These are phyloP conservation scores for Phytophthora hibernalis DNA, from an alignment of 352 stramenopile species.

Conservation along the genomic window DNA sequence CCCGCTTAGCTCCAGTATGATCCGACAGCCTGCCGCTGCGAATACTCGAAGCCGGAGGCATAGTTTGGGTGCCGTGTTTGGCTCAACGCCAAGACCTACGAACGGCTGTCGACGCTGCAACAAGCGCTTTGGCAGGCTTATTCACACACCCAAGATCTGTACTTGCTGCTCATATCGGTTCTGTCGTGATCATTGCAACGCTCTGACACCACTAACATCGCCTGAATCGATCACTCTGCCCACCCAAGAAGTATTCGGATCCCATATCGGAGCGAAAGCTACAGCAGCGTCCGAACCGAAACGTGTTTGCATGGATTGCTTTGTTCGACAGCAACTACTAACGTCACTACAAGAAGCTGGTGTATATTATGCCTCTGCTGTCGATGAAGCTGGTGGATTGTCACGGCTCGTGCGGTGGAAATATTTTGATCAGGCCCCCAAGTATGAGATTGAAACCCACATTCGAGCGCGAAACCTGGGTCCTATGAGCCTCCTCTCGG, in stretches of 20 bases:
- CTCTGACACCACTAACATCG: slow-evolving; percentile 27
- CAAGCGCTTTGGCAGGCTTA: slow-evolving; percentile 53
- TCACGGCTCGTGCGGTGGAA: slow-evolving; percentile 60
- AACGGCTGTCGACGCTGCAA: slow-evolving; percentile 50
- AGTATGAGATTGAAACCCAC: slow-evolving; percentile 48
- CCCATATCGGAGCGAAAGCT: slow-evolving; percentile 12
- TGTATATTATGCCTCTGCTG: slow-evolving; percentile 43
- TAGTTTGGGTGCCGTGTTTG: slow-evolving; percentile 28
- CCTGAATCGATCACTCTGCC: slow-evolving; percentile 23
- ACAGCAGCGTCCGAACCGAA: slow-evolving; percentile 10
- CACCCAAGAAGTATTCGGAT: slow-evolving; percentile 4
- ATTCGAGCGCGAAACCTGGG: slow-evolving; percentile 53
- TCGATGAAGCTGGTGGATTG: slow-evolving; percentile 59
- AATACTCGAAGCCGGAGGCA: slow-evolving; percentile 22
- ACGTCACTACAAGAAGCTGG: slow-evolving; percentile 45
- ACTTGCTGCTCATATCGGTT: slow-evolving; percentile 57
- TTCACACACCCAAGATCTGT: slow-evolving; percentile 56
- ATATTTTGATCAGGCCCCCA: slow-evolving; percentile 61
- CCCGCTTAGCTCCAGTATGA: slow-evolving; percentile 25
- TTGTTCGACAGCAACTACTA: slow-evolving; percentile 61
- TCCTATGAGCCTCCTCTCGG: slow-evolving; percentile 58
- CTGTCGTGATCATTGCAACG: slow-evolving; percentile 56
- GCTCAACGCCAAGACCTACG: slow-evolving; percentile 8
- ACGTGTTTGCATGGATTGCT: slow-evolving; percentile 59
- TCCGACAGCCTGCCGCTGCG: slow-evolving; percentile 4